Percentiles rank a stretch among this genome's conserved stretches.
Evolutionary conservation across 371 early-diverging fungal species (phyloP).

Genomic region (Smittium culicis): DNA sequence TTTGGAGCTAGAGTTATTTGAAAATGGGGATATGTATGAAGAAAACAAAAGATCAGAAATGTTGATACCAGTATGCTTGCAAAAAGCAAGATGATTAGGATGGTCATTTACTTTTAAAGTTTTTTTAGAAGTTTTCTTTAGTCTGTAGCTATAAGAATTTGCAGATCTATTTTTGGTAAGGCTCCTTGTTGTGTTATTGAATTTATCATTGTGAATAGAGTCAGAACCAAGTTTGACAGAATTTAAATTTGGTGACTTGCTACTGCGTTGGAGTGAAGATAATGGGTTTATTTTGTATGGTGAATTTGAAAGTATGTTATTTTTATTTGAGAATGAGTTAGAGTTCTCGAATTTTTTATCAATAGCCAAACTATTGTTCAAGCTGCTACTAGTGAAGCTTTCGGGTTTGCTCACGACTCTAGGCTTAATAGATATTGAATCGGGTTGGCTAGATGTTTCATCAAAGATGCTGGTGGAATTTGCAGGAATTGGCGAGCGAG

Average conservation of each 20-base stretch:
- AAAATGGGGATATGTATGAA: slow-evolving; percentile 23
- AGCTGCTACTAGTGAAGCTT: not conserved
- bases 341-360: not conserved
- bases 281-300: not conserved
- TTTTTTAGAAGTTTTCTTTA: too few species aligned
- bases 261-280: not conserved
- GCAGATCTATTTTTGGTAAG: slow-evolving; percentile 13
- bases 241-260: too few species aligned
- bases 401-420: too few species aligned
- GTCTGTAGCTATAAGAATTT: slow-evolving; percentile 16
- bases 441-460: not conserved
- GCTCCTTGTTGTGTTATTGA: too few species aligned
- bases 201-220: too few species aligned
- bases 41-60: slow-evolving; percentile 29
- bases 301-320: not conserved
- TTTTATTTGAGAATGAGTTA: not conserved
- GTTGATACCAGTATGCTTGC: slow-evolving; percentile 31
- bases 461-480: too few species aligned
- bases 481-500: too few species aligned
- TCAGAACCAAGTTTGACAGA: too few species aligned
- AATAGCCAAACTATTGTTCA: not conserved
- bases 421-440: not conserved
- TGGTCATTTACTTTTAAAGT: slow-evolving; percentile 22
- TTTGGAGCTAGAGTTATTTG: too few species aligned
- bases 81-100: slow-evolving; percentile 28